Base-by-base conservation (phyloP, 116 monocot species). In the Iris pallida region DNA sequence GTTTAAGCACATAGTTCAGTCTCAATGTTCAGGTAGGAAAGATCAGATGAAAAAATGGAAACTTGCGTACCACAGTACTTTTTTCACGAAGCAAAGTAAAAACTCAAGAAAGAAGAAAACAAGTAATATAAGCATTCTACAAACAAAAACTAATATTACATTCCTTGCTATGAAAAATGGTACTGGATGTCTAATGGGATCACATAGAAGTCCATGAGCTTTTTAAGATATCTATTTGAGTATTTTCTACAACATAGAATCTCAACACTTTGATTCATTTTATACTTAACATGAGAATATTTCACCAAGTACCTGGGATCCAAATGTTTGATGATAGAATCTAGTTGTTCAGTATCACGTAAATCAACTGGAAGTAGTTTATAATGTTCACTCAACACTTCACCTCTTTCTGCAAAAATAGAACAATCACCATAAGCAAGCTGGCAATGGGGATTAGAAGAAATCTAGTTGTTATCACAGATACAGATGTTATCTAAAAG, bases 361-460 rank as follows among this genome's bases (percentile, higher is more conserved):
- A 94, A 68, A 78, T 94, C 94, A 72, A 83, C 72, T 53, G 94
- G 88, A 69, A 90, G 83, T 65, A 94, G 69, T 73, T 83, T 88
- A 83, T 94, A 94, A 78, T 83, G 73, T 69, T 81, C 66, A 49
- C 90, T 66, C 40, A 81, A 16, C 16, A 94, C 80, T 81, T 94
- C 94, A 70, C 94, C 94, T 79, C 66, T 90, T 57, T 85, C 94
- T 94, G 78, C 45, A 76, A 71, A 58, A 54, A 58, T 59, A 11
- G 12, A 59, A 59, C 2, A 59, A 20, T 59, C 8, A 41, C 40
- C 8, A 11, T 30, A 41, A 20, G 40, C 20, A 59, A 9, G 40
- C 59, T 41, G 10, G 40, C 20, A 59, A 12, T 10, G 40, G 20
- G 30, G 1, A 59, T 10, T 30, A 59, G 9, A 59, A 8, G 30